Percentiles rank a stretch among this genome's conserved stretches.
Evolutionary conservation across 805 yeast species (phyloP).

Genomic region (Teunomyces atbi): DNA sequence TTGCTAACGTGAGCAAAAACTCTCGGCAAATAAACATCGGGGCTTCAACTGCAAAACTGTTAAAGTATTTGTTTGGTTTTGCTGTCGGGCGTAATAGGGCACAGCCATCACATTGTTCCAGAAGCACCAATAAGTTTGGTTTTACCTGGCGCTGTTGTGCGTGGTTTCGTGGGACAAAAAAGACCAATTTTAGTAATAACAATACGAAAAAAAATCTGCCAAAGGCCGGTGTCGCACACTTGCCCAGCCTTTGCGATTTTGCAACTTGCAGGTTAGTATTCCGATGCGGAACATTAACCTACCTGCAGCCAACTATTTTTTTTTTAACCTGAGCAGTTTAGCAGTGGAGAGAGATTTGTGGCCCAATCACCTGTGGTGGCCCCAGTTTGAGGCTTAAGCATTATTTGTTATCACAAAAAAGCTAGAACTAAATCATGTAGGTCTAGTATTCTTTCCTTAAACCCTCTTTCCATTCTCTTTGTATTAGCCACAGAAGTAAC

Average conservation of each 20-base stretch:
- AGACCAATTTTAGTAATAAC: background rate
- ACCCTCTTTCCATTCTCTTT: too few species aligned
- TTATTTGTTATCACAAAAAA: background rate
- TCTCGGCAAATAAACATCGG: background rate
- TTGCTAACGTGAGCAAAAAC: too few species aligned
- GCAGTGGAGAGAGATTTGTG: conserved; percentile 3
- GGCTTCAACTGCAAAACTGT: background rate
- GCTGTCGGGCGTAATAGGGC: background rate
- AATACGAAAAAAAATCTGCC: background rate
- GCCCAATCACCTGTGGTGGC: background rate
- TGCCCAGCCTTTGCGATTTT: background rate
- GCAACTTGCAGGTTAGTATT: background rate
- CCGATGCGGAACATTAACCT: conserved; percentile 3
- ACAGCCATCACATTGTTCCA: background rate
- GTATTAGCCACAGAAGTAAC: too few species aligned
- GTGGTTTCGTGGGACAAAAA: background rate
- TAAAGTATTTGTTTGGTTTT: background rate
- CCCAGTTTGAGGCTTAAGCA: background rate
- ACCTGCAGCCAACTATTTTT: conserved; percentile 1
- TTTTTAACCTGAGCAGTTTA: background rate
- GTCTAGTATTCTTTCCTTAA: background rate
- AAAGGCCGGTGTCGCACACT: background rate
- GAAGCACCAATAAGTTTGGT: background rate
- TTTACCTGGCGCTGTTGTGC: background rate
- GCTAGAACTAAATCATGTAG: background rate